These are phyloP conservation scores for Metroxylon sagu DNA, from an alignment of 176 grass and related monocot genomes.

Conservation along the genomic window DNA sequence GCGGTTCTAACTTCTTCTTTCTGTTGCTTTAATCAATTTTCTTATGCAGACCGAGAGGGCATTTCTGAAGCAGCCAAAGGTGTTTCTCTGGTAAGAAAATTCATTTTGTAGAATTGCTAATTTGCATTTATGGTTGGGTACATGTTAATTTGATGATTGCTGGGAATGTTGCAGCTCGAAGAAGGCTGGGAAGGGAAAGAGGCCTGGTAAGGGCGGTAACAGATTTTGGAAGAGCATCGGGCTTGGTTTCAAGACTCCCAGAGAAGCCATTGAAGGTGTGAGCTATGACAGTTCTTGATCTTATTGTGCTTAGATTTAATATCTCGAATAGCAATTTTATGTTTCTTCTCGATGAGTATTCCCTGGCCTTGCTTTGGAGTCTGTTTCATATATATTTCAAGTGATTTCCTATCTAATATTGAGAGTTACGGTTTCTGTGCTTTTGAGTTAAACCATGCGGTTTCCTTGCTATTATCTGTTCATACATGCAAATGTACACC, in stretches of 20 bases:
- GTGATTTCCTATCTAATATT: too few relatives aligned
- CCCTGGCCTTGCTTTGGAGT: too few relatives aligned
- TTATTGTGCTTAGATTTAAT: too few relatives aligned
- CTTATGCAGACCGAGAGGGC: constrained; percentile 1
- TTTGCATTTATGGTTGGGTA: neutral
- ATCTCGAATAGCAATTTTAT: too few relatives aligned
- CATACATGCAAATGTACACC: too few relatives aligned
- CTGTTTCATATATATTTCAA: too few relatives aligned
- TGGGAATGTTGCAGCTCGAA: neutral
- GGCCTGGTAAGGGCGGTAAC: constrained; percentile 5
- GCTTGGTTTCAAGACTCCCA: constrained; percentile 9
- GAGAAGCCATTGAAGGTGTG: constrained; percentile 9
- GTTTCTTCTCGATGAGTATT: too few relatives aligned
- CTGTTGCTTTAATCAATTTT: neutral
- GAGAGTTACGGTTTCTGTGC: too few relatives aligned
- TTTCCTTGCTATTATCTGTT: too few relatives aligned
- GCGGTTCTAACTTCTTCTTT: neutral
- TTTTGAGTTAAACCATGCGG: too few relatives aligned
- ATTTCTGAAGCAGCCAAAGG: constrained; percentile 7
- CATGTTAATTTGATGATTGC: neutral
- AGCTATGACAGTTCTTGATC: neutral
- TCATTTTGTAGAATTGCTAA: neutral
- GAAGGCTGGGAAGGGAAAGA: constrained; percentile 8
- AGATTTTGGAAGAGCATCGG: constrained; percentile 11
- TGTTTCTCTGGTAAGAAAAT: constrained; percentile 8